Base-by-base conservation (phyloP, 129 eudicot species). In the Pittosporum tobira region DNA sequence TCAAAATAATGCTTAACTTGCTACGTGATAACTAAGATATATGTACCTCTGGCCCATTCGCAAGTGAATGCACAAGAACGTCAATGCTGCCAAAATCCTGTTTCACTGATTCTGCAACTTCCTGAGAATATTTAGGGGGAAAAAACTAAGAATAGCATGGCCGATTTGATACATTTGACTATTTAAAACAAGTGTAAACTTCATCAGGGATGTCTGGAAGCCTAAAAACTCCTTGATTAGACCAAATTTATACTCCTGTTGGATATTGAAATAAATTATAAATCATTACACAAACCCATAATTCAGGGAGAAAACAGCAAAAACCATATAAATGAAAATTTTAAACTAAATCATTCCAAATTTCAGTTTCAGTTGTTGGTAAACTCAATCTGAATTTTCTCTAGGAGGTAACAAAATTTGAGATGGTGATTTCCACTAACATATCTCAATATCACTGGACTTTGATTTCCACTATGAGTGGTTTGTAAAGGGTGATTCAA, bases 31-130 rank as follows among this genome's bases (percentile, higher is more conserved):
- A 55, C 10, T 9, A 37, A 5, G 43, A 52, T 63, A 40, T 22
- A 25, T 18, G 15, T 64, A 90, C 97, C 95, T 90, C 97, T 51
- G 97, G 94, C 49, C 95, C 97, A 73, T 90, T 90, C 24, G 97
- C 97, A 66, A 90, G 97, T 8, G 97, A 90, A 67, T 90, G 97
- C 76, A 90, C 97, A 65, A 90, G 84, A 65, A 90, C 80, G 71
- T 90, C 97, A 62, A 90, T 90, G 77, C 87, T 90, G 37, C 97
- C 97, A 64, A 85, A 85, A 64, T 90, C 97, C 75, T 82, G 69
- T 63, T 90, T 90, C 50, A 90, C 97, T 22, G 80, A 73, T 75
- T 85, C 89, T 45, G 83, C 94, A 73, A 79, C 95, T 85, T 90
- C 97, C 97, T 90, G 64, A 45, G 26, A 73, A 15, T n/a, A 51